phyloP scores from a whole-genome alignment of 2,329 filamentous ascomycete species.

The Beauveria asiatica region DNA sequence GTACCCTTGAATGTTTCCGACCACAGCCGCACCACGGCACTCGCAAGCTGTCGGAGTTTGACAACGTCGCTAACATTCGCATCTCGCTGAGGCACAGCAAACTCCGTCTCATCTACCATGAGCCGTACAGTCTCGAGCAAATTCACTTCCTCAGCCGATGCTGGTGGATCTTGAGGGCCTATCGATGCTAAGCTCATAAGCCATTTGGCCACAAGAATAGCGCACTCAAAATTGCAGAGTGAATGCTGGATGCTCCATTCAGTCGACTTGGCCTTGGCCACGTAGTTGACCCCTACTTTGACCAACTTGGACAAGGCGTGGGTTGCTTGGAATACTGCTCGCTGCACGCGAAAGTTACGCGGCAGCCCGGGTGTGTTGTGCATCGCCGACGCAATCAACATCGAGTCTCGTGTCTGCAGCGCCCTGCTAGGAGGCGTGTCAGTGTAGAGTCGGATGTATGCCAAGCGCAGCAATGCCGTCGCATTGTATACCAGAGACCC shows the following conservation, averaged over 20 bases:
- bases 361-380: constrained; percentile 49
- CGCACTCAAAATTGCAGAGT: constrained; percentile 54
- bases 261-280: constrained; percentile 50
- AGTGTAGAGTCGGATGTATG: constrained; percentile 57
- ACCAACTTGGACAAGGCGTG: constrained; percentile 61
- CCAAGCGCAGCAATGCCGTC: constrained; percentile 50
- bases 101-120: constrained; percentile 55
- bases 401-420: constrained; percentile 56
- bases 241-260: constrained; percentile 58
- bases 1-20: constrained; percentile 53
- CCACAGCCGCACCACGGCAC: constrained; percentile 51
- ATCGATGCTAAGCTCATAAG: constrained; percentile 47
- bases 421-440: constrained; percentile 54
- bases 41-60: constrained; percentile 47
- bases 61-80: constrained; percentile 38
- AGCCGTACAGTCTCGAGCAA: constrained; percentile 48
- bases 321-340: constrained; percentile 58
- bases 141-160: constrained; percentile 43
- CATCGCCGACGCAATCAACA: constrained; percentile 52
- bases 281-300: constrained; percentile 54
- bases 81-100: constrained; percentile 45
- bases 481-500: constrained; percentile 60
- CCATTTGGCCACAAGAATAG: constrained; percentile 53
- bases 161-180: constrained; percentile 39
- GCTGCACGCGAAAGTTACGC: constrained; percentile 50